Base-by-base conservation (phyloP, 148 eudicot genomes). In the Selenicereus undatus region DNA sequence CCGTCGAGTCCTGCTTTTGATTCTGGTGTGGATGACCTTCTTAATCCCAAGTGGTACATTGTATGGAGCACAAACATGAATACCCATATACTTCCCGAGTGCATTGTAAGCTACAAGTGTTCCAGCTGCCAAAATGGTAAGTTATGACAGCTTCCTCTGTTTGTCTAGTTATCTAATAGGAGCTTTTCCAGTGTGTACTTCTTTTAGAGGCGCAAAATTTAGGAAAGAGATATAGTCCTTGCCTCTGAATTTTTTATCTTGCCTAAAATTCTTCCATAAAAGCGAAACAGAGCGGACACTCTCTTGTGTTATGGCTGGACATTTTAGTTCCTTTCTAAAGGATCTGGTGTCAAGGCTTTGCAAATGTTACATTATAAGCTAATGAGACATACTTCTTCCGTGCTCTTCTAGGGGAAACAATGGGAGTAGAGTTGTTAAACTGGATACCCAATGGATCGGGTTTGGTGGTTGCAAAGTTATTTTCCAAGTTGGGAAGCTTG, bases 41-140 rank as follows among this genome's bases (percentile, higher is more conserved):
- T 5, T 62, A 85, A 88, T 78, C 93, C 97, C 2, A 91, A 86
- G 54, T 88, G 87, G 89, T 90, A 85, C 43, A 84, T 90, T 26
- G 90, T 91, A 30, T 93, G 97, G 97, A 66, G 74, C 29, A 74
- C 84, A 27, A 90, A 88, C 76, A 91, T 91, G 97, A 91, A 89
- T 76, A 90, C 90, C 7, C 91, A 86, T 79, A 91, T 93, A 76
- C 84, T 90, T 45, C 97, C 97, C 0, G 91, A 89, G 76, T 89
- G 85, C 54, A 86, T 92, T 35, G 86, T 92, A 42, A 92, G 91
- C 86, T 90, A 85, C 86, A 88, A 82, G 75, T 79, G 87, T 76
- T 80, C 88, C n/a, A 29, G 60, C 69, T 6, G 29, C 73, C 50
- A 39, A n/a, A 74, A 75, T 80, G 95, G 95, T 91, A 82, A 27